Percentiles rank a stretch among this genome's conserved stretches.
Conservation (phyloP, 2,329 filamentous ascomycete species). For the Talaromyces sp. region DNA sequence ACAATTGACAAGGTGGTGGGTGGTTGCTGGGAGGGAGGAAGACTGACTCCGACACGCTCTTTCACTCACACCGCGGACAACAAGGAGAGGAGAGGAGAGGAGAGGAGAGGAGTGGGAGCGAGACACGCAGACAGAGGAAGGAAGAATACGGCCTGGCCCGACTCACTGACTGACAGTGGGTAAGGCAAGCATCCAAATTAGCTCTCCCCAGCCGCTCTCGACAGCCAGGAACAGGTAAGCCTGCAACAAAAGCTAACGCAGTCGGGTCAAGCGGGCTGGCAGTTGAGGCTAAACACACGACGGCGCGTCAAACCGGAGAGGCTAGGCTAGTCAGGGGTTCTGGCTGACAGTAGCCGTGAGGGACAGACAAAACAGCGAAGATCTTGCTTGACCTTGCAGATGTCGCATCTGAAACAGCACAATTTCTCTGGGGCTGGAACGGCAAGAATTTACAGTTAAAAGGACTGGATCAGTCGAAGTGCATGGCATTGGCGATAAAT, state of each 20-base stretch:
- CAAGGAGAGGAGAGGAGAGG: not conserved
- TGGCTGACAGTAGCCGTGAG: not conserved
- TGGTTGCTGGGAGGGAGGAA: not conserved
- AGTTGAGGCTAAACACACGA: constrained; percentile 2
- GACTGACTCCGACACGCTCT: constrained; percentile 3
- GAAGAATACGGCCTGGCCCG: not conserved
- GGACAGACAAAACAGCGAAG: not conserved
- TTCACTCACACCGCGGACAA: not conserved
- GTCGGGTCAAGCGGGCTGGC: constrained; percentile 13
- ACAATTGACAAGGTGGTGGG: constrained; percentile 24
- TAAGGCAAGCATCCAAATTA: not conserved
- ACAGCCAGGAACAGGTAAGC: constrained; percentile 9
- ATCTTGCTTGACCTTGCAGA: constrained; percentile 1
- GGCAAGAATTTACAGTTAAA: not conserved
- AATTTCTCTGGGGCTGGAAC: not conserved
- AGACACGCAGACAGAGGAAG: not conserved
- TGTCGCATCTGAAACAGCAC: not conserved
- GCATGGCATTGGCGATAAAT: not conserved
- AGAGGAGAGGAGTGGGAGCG: not conserved
- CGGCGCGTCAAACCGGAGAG: not conserved
- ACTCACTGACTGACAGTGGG: not conserved
- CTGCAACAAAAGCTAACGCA: constrained; percentile 9
- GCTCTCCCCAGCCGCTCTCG: constrained; percentile 1
- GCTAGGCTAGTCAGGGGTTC: constrained; percentile 2
- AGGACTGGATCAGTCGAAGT: not conserved